Base-by-base conservation (phyloP, 176 grass and related monocot genomes). In the Zea mays region DNA sequence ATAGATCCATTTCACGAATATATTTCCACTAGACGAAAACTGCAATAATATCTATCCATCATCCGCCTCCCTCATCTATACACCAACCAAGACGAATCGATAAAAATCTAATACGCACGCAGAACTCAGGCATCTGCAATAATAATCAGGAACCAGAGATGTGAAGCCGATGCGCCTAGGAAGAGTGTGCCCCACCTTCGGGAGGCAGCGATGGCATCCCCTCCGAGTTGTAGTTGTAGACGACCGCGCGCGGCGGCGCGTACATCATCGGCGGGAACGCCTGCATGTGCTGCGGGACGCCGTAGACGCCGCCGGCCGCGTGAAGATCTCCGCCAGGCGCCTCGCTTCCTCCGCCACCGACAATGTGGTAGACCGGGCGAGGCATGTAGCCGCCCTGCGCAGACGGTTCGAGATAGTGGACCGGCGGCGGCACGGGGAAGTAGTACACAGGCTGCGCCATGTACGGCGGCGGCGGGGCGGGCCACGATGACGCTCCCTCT, bases 391-490 rank as follows among this genome's bases (percentile, higher is more conserved):
- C 66, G 59, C 59, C 50, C 82, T 81, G 87, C 35, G 66, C 66
- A 1, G 87, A 21, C 59, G 57, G 72, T 51, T 87, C 67, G 60
- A 87, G 74, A 77, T 85, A 89, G 59, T 79, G 78, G 74, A 78
- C 76, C 14, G 78, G 88, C 47, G 16, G 88, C 47, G 16, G 79
- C 16, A 74, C 14, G 5, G 92, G 80, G 72, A 82, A 39, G 72
- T 89, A 86, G 76, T 88, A 90, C 62, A 91, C 45, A 36, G 86
- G 83, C 71, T 86, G 85, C 44, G 80, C 41, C 80, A 91, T 68
- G 85, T 88, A 94, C 48, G 71, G 81, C 13, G 81, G 87, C 5
- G 73, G 84, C 36, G 69, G 87, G 27, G 81, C 78, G 0, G 78
- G 85, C 87, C 88, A 87, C 33, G 79, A 43, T 3, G 68, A 49